Conservation (phyloP, 805 yeast species). For the Starmerella stigmatis region DNA sequence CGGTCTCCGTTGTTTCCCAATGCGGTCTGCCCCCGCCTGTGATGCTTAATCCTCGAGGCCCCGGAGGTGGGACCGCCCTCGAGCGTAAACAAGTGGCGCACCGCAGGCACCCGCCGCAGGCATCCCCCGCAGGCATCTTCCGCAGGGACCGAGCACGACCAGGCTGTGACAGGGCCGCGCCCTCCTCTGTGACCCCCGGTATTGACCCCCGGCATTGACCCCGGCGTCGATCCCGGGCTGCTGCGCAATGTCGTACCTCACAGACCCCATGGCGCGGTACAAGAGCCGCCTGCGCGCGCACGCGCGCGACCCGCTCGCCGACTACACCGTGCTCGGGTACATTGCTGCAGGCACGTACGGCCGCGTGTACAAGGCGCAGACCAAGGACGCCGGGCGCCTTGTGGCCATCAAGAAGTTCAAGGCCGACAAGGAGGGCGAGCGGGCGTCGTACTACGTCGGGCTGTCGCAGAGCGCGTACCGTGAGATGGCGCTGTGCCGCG, state of each 20-base stretch:
- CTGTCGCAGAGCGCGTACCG: constrained; percentile 92
- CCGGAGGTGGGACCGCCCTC: background rate
- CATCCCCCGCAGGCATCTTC: too few species aligned
- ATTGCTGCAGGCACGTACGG: constrained; percentile 99
- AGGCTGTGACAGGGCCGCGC: too few species aligned
- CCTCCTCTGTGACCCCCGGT: too few species aligned
- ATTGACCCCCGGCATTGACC: too few species aligned
- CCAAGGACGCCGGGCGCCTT: constrained; percentile 8
- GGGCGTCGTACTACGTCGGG: constrained; percentile 75
- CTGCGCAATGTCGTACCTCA: constrained; percentile 13
- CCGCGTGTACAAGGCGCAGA: constrained; percentile 74
- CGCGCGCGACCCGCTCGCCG: constrained; percentile 65
- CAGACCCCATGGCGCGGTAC: constrained; percentile 38
- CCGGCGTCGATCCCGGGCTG: too few species aligned
- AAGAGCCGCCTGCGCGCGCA: constrained; percentile 52
- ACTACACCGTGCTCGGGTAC: constrained; percentile 82
- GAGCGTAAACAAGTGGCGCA: too few species aligned
- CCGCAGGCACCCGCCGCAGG: too few species aligned
- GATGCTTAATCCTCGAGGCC: background rate
- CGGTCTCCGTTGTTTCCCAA: too few species aligned
- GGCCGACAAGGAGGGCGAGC: constrained; percentile 81
- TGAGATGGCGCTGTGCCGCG: constrained; percentile 92
- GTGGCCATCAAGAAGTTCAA: constrained; percentile 90
- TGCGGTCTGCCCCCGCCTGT: too few species aligned
- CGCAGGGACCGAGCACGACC: too few species aligned